Evolutionary conservation across 2,329 filamentous ascomycete species (phyloP), one percentile per base, ranked within the genome.

Genomic region (Xylaria hypoxylon): DNA sequence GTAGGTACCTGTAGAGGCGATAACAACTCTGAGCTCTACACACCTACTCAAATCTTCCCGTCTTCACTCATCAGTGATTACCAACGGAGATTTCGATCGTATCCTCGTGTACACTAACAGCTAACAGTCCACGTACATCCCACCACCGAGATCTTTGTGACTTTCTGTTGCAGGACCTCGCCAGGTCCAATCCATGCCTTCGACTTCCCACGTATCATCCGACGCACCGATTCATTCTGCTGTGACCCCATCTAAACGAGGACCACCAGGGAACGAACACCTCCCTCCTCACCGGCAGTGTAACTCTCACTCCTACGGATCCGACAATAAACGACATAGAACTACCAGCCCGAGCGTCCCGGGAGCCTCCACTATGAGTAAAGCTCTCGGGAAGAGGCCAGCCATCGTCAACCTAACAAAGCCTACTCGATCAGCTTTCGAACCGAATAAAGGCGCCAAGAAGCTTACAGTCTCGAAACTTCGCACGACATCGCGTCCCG

Each of bases 391-490:
- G 50, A 69, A 62, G 48, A 48, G 66, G 59, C 71, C 67, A 73
- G 68, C 79, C 67, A 71, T 79, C 59, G 79, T 85, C 67, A 82
- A 83, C 72, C 80, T 87, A 71, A 87, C 84, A 51, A 78, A 76
- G 65, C 76, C 71, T 73, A 15, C 40, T 11, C 78, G 70, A 26
- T 75, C 78, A 22, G 79, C 81, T 57, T 92, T 94, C 76, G 92
- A 91, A 72, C 90, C 93, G 13, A 89, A 92, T 74, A 84, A 86
- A 11, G 94, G 93, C 35, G 90, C 93, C 22, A 94, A 91, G 83
- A 94, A 91, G 79, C 86, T 99, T 51, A 87, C 95, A n/a, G 92
- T 99, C 74, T 97, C 97, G 86, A 98, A 97, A 77, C 86, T 97
- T 70, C 89, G 91, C 65, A 85, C 87, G 1, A 81, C 86, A n/a